Evolutionary conservation across 2,329 filamentous ascomycete species (phyloP).

Genomic region (Colletotrichum sp.): DNA sequence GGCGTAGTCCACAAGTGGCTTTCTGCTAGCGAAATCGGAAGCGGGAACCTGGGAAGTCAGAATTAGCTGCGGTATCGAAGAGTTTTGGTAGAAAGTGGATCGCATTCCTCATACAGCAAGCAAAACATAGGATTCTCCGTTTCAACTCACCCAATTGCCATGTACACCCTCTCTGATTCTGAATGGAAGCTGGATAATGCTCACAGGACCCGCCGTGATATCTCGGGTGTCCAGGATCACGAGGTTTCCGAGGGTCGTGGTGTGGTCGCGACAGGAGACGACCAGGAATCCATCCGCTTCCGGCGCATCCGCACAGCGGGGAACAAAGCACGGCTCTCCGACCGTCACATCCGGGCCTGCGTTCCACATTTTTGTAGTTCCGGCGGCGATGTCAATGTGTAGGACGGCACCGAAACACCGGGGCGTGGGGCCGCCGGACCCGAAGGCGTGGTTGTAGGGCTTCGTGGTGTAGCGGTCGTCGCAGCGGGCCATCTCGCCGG

Average conservation of each 20-base stretch:
- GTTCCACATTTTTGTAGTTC: background rate
- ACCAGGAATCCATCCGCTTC: background rate
- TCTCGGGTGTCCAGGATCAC: background rate
- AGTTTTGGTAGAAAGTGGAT: rapidly evolving
- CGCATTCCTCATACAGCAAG: rapidly evolving
- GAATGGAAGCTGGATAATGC: background rate
- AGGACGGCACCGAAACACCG: background rate
- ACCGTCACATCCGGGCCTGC: background rate
- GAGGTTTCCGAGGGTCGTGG: background rate
- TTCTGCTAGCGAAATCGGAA: background rate
- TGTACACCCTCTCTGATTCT: background rate
- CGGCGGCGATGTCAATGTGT: background rate
- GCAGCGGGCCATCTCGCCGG: background rate
- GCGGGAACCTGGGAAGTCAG: rapidly evolving
- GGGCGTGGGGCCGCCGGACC: background rate
- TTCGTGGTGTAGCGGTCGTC: background rate
- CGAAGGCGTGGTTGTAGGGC: background rate
- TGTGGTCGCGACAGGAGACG: background rate
- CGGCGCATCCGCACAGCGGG: background rate
- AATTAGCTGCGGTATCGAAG: background rate
- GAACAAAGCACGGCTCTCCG: background rate
- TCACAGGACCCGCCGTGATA: background rate
- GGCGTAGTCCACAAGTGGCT: background rate
- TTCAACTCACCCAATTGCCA: background rate
- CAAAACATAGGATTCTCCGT: background rate